phyloP scores from a whole-genome alignment of 116 monocot species.

The Zostera marina region DNA sequence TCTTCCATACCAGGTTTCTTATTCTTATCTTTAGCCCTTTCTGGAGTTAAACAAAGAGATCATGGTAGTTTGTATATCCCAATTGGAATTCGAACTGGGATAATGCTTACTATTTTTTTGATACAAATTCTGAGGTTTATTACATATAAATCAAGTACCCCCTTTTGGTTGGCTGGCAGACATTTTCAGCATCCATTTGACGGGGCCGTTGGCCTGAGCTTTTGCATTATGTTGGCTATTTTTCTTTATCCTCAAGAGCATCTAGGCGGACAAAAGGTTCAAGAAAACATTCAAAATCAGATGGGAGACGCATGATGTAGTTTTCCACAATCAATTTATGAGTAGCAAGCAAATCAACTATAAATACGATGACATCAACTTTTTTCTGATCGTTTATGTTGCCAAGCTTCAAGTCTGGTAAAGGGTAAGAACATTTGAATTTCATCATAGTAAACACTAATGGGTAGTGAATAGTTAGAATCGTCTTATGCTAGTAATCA shows the following conservation, averaged over 20 bases:
- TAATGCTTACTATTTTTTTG: constrained; percentile 45
- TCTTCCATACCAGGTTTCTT: constrained; percentile 39
- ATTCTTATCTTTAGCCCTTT: constrained; percentile 29
- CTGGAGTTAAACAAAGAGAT: constrained; percentile 58
- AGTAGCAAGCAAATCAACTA: too few relatives aligned
- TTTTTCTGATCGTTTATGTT: too few relatives aligned
- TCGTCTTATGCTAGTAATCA: too few relatives aligned
- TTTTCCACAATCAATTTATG: not conserved
- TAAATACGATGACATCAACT: too few relatives aligned
- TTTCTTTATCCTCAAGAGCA: constrained; percentile 35
- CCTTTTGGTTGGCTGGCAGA: constrained; percentile 40
- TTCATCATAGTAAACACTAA: too few relatives aligned
- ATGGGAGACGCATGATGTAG: not conserved
- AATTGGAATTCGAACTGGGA: constrained; percentile 58
- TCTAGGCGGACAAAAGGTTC: constrained; percentile 1
- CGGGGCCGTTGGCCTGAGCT: constrained; percentile 42
- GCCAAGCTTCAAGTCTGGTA: too few relatives aligned
- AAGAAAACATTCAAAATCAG: not conserved
- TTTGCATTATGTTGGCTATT: constrained; percentile 36
- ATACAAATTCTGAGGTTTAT: constrained; percentile 41
- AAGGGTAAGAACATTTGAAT: too few relatives aligned
- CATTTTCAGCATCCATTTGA: constrained; percentile 72
- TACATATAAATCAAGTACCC: constrained; percentile 23
- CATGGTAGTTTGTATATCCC: constrained; percentile 42
- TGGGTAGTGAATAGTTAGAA: too few relatives aligned